Conservation (phyloP, 768 basidiomycete species). For the Pleurotus pulmonarius region DNA sequence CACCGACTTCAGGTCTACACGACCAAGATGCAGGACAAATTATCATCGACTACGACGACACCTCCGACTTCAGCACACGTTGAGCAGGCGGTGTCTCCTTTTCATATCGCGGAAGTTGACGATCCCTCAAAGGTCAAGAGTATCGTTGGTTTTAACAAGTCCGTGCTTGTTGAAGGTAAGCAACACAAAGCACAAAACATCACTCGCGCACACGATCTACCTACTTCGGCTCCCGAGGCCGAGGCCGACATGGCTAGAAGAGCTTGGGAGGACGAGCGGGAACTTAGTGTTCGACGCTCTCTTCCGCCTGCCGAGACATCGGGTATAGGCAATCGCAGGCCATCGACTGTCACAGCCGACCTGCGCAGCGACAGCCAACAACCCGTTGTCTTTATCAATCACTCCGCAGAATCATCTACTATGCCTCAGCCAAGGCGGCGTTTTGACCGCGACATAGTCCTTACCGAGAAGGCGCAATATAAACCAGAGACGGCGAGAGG, state of each 20-base stretch:
- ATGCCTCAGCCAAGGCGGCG: not conserved
- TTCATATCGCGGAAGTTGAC: not conserved
- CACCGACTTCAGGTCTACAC: not conserved
- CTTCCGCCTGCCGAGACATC: not conserved
- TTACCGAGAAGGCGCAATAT: not conserved
- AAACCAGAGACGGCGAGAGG: not conserved
- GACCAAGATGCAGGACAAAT: no score
- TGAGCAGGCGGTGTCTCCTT: not conserved
- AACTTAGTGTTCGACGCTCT: constrained; percentile 7
- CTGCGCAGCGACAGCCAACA: not conserved
- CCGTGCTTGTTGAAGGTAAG: not conserved
- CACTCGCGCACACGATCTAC: not conserved
- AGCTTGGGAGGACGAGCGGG: constrained; percentile 19
- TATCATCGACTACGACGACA: no score
- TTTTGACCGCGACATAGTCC: not conserved
- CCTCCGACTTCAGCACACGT: no score
- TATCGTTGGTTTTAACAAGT: not conserved
- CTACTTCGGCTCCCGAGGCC: constrained; percentile 8
- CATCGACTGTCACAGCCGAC: not conserved
- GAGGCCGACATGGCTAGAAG: constrained; percentile 16
- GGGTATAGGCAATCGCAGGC: not conserved
- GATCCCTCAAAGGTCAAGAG: not conserved
- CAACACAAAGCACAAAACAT: constrained; percentile 1
- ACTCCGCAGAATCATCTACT: not conserved
- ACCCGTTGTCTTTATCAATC: not conserved